Base-by-base conservation (phyloP, 192 early-diverging fungal species). In the Coemansia sp. region DNA sequence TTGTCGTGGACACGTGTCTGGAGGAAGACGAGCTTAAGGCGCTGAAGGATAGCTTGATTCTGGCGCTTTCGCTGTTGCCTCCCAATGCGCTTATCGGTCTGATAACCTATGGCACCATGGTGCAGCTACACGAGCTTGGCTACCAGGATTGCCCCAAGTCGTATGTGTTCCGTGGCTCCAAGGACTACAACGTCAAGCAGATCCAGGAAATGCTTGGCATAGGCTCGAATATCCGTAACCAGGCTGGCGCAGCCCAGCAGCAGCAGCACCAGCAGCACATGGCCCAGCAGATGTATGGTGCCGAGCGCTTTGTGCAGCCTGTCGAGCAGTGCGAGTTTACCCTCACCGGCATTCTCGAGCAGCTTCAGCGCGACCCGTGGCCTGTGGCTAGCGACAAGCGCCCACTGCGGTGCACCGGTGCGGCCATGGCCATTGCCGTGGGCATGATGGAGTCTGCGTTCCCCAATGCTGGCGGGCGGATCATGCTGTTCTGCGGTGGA, bases 321-420 rank as follows among this genome's bases (percentile, higher is more conserved):
- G 85, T 97, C 5, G 82, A 89, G 41, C 89, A 99, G 55, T 97
- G 94, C 72, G 94, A 99, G 66, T 99, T 95, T 68, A 91, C 86
- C 17, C 72, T 99, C 53, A 96, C 93, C 2, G 85, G 88, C 28
- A 92, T 96, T 49, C 62, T 99, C 23, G 94, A 99, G 72, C 89
- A 97, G 63, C 81, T 99, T 41, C 96, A 97, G 79, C 87, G 89
- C 46, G 96, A 99, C 67, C 96, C 94, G 8, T 99, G 94, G 94
- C 93, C 93, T 1, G 90, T 94, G 6, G 84, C 85, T 14, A 82
- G 80, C 44, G 93, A 92, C 63, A 89, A 88, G 66, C 91, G 96
- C 30, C 81, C 93, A 19, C 80, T 93, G 54, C 81, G 96, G 35
- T 95, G 94, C 77, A 94, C 94, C 1, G 96, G 96, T 48, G 90